Conservation (phyloP, 331 rosid genomes). For the Malus hybrid region DNA sequence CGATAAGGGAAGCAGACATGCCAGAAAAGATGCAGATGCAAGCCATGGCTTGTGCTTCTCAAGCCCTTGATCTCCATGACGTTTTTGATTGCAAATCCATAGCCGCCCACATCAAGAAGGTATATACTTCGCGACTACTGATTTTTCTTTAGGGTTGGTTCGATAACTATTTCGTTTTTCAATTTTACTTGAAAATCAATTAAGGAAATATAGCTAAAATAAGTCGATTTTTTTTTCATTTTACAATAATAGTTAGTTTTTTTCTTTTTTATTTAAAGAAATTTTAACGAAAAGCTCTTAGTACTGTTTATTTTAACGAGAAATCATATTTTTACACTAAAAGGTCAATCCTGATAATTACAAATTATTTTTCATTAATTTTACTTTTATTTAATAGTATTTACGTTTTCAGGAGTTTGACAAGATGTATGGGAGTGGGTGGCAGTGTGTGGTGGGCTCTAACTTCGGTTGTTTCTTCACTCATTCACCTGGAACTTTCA, state of each 20-base stretch:
- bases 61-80: conserved; percentile 62
- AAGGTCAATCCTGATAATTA: no score
- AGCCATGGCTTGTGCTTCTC: conserved; percentile 72
- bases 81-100: conserved; percentile 40
- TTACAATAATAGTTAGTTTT: no score
- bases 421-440: conserved; percentile 50
- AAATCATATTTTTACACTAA: no score
- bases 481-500: conserved; percentile 55
- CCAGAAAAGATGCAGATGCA: conserved; percentile 56
- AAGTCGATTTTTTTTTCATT: no score
- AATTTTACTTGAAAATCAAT: no score
- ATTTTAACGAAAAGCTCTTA: no score
- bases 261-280: no score
- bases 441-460: conserved; percentile 83
- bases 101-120: conserved; percentile 66
- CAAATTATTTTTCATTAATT: no score
- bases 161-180: no score
- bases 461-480: conserved; percentile 68
- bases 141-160: background rate
- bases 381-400: background rate
- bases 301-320: accelerated
- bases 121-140: background rate
- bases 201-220: no score
- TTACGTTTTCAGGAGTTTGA: conserved; percentile 54
- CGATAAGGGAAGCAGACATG: conserved; percentile 63